These are phyloP conservation scores for Conoideocrella luteorostrata DNA, from an alignment of 2,329 filamentous ascomycete genomes.

Conservation along the genomic window DNA sequence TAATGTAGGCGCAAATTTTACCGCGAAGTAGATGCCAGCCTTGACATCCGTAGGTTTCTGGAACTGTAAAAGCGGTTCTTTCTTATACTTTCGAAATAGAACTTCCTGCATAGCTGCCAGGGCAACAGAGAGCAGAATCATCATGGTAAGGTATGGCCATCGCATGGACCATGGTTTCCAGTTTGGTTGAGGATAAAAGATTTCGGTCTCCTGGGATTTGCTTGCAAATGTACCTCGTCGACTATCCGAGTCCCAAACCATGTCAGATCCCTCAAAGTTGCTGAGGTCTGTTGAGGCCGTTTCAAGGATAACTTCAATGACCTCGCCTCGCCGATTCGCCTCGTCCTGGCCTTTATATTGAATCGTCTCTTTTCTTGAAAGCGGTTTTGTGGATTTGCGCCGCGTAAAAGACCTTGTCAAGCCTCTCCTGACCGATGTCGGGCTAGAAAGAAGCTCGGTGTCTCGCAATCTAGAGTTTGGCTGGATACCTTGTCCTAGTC, in stretches of 20 bases:
- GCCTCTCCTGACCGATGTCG: constrained; percentile 25
- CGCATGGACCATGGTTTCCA: constrained; percentile 63
- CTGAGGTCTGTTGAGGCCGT: constrained; percentile 44
- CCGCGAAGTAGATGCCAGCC: constrained; percentile 48
- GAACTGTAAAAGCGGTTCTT: constrained; percentile 43
- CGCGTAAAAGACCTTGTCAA: constrained; percentile 37
- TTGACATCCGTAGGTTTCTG: constrained; percentile 42
- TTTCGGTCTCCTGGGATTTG: constrained; percentile 32
- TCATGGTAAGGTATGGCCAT: constrained; percentile 49
- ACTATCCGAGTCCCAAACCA: constrained; percentile 21
- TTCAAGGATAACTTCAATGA: constrained; percentile 51
- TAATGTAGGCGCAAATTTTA: constrained; percentile 59
- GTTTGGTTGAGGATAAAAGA: constrained; percentile 57
- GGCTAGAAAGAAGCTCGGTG: constrained; percentile 40
- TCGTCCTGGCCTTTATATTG: constrained; percentile 48
- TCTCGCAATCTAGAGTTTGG: constrained; percentile 41
- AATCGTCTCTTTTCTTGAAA: constrained; percentile 34
- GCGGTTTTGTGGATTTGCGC: constrained; percentile 16
- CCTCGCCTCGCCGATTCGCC: constrained; percentile 52
- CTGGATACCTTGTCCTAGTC: constrained; percentile 47
- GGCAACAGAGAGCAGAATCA: constrained; percentile 47
- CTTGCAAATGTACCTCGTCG: constrained; percentile 32
- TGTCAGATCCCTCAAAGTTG: constrained; percentile 38
- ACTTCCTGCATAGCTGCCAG: constrained; percentile 49
- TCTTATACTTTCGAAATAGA: constrained; percentile 43